Evolutionary conservation across 371 early-diverging fungal genomes (phyloP), one percentile per base, ranked within the genome.

Genomic region (Mortierella sp.): DNA sequence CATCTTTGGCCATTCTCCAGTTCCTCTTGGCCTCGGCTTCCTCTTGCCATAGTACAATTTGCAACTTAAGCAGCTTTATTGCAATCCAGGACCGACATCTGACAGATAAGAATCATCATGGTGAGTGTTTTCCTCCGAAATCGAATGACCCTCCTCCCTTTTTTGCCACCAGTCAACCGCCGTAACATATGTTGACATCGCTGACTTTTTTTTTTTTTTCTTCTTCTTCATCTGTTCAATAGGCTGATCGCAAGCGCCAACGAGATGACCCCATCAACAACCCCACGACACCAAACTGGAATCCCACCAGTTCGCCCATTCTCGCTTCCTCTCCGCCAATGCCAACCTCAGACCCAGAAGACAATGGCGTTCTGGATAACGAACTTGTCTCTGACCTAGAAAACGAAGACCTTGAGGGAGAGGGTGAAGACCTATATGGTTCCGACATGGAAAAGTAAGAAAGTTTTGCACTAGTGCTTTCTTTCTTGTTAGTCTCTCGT

Each of bases 351-450:
- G 79, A 79, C 72, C 73, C 73, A 12, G 79, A 79, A 45, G 79
- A 79, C 57, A 68, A 79, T 25, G 73, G 69, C n/a, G 25, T 69
- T 3, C 18, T 72, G 43, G 73, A 72, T 9, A 67, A 79, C 48
- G 79, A 79, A 73, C 12, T 69, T 56, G 64, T 69, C 15, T 69
- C 74, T n/a, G 85, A 74, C 45, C 60, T 84, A 64, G 83, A 74
- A 43, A 82, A 80, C 21, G 85, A 82, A 29, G 87, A 84, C 43
- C 85, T 85, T 14, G 92, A 93, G n/a, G 94, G 91, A 50, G 90
- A 92, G 47, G 96, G 94, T 29, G 93, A 93, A 77, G 95, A 95
- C 85, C 84, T 96, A 52, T 95, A 94, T 83, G 95, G 92, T 21
- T 85, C 89, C 18, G 89, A 84, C 46, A 91, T 95, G 88, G 94